phyloP scores from a whole-genome alignment of 306 rosid species.

The Benincasa hispida region DNA sequence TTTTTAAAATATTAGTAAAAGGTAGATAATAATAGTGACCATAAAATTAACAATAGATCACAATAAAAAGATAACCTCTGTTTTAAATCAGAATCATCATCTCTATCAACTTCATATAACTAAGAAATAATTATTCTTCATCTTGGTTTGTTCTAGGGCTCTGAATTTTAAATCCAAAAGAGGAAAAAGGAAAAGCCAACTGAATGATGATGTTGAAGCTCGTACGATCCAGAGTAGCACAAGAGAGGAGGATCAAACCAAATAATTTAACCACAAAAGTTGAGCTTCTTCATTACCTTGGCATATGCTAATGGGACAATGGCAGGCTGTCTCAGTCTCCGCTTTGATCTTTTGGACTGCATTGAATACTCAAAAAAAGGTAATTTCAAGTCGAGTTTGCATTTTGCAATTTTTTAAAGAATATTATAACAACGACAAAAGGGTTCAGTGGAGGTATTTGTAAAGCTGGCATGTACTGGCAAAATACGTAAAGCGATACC shows the following conservation, averaged over 20 bases:
- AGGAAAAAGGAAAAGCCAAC: neutral
- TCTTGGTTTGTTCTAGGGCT: neutral
- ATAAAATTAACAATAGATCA: neutral
- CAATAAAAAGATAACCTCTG: neutral
- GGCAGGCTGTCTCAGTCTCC: conserved; percentile 63
- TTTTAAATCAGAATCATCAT: neutral
- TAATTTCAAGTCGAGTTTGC: neutral
- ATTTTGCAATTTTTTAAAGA: neutral
- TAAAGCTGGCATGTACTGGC: neutral
- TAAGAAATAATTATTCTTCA: neutral
- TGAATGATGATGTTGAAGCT: neutral
- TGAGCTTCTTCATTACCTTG: conserved; percentile 88
- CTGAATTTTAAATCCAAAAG: neutral
- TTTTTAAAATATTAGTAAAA: too few relatives aligned
- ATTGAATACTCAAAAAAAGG: conserved; percentile 4
- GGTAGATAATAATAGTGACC: too few relatives aligned
- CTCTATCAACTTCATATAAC: neutral
- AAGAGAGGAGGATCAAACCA: neutral
- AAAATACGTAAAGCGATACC: too few relatives aligned
- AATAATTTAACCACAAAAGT: conserved; percentile 25
- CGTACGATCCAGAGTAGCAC: neutral
- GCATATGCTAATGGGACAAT: conserved; percentile 69
- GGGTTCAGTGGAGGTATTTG: neutral
- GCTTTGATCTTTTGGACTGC: conserved; percentile 91
- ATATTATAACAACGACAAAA: neutral